phyloP scores from a whole-genome alignment of 2,329 filamentous ascomycete species.

The Penicillium hordei region DNA sequence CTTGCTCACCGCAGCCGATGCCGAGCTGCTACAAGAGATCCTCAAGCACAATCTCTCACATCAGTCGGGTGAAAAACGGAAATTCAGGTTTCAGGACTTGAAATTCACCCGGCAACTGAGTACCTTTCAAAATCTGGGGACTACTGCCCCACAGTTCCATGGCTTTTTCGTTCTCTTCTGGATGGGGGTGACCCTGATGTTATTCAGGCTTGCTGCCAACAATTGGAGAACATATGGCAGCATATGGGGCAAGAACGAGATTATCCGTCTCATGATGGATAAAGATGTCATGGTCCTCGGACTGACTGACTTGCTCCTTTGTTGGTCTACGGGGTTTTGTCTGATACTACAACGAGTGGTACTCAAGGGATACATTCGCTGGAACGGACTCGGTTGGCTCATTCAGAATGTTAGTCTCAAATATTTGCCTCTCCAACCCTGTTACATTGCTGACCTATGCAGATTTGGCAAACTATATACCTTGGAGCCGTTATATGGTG shows the following conservation, averaged over 20 bases:
- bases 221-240: conserved; percentile 71
- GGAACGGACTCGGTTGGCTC: conserved; percentile 70
- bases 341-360: conserved; percentile 65
- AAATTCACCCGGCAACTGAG: conserved; percentile 73
- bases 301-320: conserved; percentile 69
- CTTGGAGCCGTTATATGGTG: conserved; percentile 63
- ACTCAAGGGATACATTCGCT: conserved; percentile 60
- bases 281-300: conserved; percentile 53
- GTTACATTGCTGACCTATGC: background rate
- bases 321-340: conserved; percentile 63
- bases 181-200: conserved; percentile 60
- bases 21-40: conserved; percentile 48
- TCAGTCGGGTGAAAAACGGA: conserved; percentile 32
- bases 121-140: conserved; percentile 67
- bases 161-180: conserved; percentile 81
- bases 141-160: conserved; percentile 68
- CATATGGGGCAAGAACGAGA: conserved; percentile 68
- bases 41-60: conserved; percentile 45
- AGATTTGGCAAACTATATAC: conserved; percentile 69
- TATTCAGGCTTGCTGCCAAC: conserved; percentile 64
- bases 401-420: conserved; percentile 60
- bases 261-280: conserved; percentile 66
- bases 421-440: too few relatives aligned
- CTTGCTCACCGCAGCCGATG: conserved; percentile 51
- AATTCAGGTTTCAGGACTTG: conserved; percentile 53